Evolutionary conservation across 2,329 filamentous ascomycete genomes (phyloP).

Genomic region (Phoma sp.): DNA sequence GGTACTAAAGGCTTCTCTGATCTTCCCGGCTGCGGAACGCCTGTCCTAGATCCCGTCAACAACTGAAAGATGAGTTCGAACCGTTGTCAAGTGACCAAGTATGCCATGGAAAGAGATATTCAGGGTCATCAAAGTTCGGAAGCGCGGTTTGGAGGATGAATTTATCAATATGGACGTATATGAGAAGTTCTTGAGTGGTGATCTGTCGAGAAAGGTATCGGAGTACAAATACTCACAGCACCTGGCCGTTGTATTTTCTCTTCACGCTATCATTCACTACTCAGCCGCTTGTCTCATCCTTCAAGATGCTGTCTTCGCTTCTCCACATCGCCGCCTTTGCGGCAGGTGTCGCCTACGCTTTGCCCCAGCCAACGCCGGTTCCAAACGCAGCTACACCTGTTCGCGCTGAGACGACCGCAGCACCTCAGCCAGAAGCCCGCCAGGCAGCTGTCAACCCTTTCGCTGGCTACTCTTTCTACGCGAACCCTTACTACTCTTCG

Average conservation of each 20-base stretch:
- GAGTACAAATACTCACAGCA: conserved; percentile 6
- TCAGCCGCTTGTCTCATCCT: background rate
- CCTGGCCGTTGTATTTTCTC: background rate
- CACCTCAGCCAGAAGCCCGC: conserved; percentile 20
- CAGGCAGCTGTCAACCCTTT: conserved; percentile 59
- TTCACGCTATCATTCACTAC: background rate
- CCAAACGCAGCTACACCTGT: conserved; percentile 20
- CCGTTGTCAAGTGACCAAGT: background rate
- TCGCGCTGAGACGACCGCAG: conserved; percentile 17
- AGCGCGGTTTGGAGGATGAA: background rate
- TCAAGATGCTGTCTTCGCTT: conserved; percentile 27
- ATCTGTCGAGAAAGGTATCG: background rate
- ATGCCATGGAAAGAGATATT: background rate
- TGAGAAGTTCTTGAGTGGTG: background rate
- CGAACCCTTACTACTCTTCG: conserved; percentile 60
- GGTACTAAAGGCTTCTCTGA: background rate
- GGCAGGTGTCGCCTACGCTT: conserved; percentile 29
- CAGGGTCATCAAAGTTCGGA: conserved; percentile 4
- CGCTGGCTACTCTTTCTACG: conserved; percentile 57
- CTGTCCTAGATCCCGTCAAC: conserved; percentile 7
- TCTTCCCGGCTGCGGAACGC: conserved; percentile 5
- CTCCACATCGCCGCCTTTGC: conserved; percentile 25
- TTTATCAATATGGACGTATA: conserved; percentile 5
- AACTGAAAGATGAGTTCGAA: background rate
- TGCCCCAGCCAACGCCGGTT: conserved; percentile 28